Conservation (phyloP, 192 early-diverging fungal genomes). For the Podila horticola region DNA sequence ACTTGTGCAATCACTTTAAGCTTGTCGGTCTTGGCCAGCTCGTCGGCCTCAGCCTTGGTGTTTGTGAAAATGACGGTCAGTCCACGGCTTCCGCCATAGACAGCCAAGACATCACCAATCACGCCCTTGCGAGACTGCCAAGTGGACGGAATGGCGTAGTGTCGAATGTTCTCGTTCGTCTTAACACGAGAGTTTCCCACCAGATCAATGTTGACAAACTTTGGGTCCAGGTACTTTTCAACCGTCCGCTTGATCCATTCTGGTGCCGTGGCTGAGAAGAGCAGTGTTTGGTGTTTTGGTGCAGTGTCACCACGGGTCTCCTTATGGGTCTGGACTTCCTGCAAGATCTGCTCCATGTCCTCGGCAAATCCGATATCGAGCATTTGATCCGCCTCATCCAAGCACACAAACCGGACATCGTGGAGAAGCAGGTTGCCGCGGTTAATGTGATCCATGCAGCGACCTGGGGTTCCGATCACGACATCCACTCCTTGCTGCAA, state of each 20-base stretch:
- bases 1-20: slow-evolving; percentile 81
- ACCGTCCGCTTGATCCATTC: slow-evolving; percentile 81
- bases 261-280: slow-evolving; percentile 89
- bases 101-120: slow-evolving; percentile 92
- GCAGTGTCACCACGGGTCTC: slow-evolving; percentile 41
- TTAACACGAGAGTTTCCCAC: slow-evolving; percentile 89
- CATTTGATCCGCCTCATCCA: slow-evolving; percentile 92
- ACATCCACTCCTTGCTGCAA: slow-evolving; percentile 81
- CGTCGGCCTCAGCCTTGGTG: slow-evolving; percentile 91
- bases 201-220: slow-evolving; percentile 81
- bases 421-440: slow-evolving; percentile 79
- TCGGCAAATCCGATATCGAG: slow-evolving; percentile 85
- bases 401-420: slow-evolving; percentile 67
- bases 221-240: slow-evolving; percentile 63
- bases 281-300: slow-evolving; percentile 75
- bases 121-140: slow-evolving; percentile 93
- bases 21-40: slow-evolving; percentile 82
- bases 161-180: slow-evolving; percentile 88
- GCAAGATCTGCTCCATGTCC: slow-evolving; percentile 82
- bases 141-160: slow-evolving; percentile 86
- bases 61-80: slow-evolving; percentile 95
- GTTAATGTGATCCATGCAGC: slow-evolving; percentile 85
- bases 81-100: slow-evolving; percentile 81
- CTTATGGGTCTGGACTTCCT: slow-evolving; percentile 83
- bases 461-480: slow-evolving; percentile 86